A percentile compares a stretch with the other conserved stretches of the same genome.
These are phyloP conservation scores for Phaffia rhodozyma DNA, from an alignment of 1,284 basidiomycete species.

Conservation along the genomic window DNA sequence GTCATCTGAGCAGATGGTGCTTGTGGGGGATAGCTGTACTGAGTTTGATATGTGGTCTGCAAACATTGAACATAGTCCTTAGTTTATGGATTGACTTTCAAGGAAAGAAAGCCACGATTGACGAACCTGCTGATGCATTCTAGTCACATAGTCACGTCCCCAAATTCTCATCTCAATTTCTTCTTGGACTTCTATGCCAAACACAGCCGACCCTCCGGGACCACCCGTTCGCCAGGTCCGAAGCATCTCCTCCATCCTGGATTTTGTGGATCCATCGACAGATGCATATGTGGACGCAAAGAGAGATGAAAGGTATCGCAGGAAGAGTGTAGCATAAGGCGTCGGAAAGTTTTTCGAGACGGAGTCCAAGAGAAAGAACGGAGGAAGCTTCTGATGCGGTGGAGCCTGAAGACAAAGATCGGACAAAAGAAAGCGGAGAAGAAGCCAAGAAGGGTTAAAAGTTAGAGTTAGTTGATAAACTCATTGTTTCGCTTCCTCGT, in stretches of 20 bases:
- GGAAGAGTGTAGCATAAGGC: conserved; percentile 70
- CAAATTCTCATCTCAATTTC: conserved; percentile 48
- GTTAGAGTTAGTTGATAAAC: not conserved
- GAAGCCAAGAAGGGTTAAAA: not conserved
- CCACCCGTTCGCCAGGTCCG: conserved; percentile 80
- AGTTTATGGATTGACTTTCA: too few relatives aligned
- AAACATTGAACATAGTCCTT: not conserved
- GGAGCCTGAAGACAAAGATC: conserved; percentile 49
- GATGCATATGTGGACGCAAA: conserved; percentile 74
- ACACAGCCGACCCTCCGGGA: conserved; percentile 65
- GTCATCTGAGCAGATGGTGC: not conserved
- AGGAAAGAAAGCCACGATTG: not conserved
- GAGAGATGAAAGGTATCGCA: conserved; percentile 54
- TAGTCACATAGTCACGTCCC: not conserved
- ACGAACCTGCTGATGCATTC: not conserved
- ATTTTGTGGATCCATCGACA: conserved; percentile 67
- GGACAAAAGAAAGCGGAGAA: conserved; percentile 1
- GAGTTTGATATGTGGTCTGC: not conserved
- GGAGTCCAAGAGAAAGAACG: conserved; percentile 90
- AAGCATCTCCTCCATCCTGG: conserved; percentile 93
- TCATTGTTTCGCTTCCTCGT: not conserved
- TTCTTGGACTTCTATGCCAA: conserved; percentile 57
- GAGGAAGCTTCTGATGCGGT: conserved; percentile 81
- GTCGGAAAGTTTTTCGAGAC: conserved; percentile 89
- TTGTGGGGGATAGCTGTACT: not conserved